Evolutionary conservation across 2,329 filamentous ascomycete species (phyloP).

Genomic region (Aspergillus terreus): DNA sequence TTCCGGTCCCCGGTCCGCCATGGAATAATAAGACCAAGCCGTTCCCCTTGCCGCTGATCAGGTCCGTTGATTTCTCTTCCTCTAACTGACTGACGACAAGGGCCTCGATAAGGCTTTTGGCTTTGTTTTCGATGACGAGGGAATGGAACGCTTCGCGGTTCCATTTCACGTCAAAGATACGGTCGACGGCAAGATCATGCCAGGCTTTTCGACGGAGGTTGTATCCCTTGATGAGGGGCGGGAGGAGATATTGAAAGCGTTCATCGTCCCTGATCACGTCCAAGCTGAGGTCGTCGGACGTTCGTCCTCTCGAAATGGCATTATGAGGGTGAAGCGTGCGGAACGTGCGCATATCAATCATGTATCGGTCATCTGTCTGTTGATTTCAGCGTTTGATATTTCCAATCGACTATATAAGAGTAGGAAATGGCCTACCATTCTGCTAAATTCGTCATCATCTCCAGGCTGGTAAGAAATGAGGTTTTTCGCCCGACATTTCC

Average conservation of each 20-base stretch:
- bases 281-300: too few relatives aligned
- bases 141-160: background rate
- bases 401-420: background rate
- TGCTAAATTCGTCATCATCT: background rate
- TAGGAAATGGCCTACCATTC: background rate
- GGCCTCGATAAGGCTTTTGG: background rate
- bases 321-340: background rate
- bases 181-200: background rate
- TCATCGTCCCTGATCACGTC: background rate
- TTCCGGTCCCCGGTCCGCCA: slow-evolving; percentile 1
- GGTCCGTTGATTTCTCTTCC: background rate
- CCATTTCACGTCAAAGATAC: background rate
- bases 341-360: slow-evolving; percentile 1
- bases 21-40: background rate
- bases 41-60: background rate
- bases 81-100: background rate
- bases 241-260: background rate
- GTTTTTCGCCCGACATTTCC: background rate
- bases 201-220: background rate
- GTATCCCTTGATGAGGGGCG: background rate
- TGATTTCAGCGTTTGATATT: background rate
- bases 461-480: background rate
- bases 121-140: background rate
- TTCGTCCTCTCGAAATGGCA: background rate
- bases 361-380: background rate